A percentile compares a stretch with the other conserved stretches of the same genome.
phyloP scores from a whole-genome alignment of 495 filamentous ascomycete species.

The Daldinia caldariorum region DNA sequence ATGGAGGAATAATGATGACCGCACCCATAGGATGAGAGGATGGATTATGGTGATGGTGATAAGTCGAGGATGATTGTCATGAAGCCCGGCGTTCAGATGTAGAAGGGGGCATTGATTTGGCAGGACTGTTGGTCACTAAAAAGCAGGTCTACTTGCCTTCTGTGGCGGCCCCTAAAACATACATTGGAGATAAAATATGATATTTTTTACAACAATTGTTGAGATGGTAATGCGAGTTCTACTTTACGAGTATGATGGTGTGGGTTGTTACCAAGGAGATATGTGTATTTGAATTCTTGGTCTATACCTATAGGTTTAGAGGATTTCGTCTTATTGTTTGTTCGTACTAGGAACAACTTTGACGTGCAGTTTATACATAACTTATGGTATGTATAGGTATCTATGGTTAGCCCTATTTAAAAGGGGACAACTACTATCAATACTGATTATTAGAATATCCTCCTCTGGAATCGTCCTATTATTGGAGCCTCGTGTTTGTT shows the following conservation, averaged over 20 bases:
- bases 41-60: slow-evolving; percentile 8
- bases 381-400: too few species aligned
- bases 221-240: slow-evolving; percentile 8
- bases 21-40: background rate
- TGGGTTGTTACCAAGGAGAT: background rate
- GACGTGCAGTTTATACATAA: too few species aligned
- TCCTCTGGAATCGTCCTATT: background rate
- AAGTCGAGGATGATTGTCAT: slow-evolving; percentile 26
- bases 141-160: slow-evolving; percentile 23
- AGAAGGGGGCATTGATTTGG: slow-evolving; percentile 34
- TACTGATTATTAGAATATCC: background rate
- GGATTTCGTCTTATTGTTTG: too few species aligned
- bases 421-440: background rate
- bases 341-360: too few species aligned
- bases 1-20: slow-evolving; percentile 79
- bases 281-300: background rate
- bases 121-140: slow-evolving; percentile 30
- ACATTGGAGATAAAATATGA: slow-evolving; percentile 31
- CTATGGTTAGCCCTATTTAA: too few species aligned
- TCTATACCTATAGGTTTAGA: background rate
- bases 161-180: slow-evolving; percentile 9
- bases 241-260: background rate
- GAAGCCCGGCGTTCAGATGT: slow-evolving; percentile 41
- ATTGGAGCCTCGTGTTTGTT: background rate
- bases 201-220: slow-evolving; percentile 21